phyloP scores from a whole-genome alignment of 202 grass and related monocot genomes.

The Zizania palustris region DNA sequence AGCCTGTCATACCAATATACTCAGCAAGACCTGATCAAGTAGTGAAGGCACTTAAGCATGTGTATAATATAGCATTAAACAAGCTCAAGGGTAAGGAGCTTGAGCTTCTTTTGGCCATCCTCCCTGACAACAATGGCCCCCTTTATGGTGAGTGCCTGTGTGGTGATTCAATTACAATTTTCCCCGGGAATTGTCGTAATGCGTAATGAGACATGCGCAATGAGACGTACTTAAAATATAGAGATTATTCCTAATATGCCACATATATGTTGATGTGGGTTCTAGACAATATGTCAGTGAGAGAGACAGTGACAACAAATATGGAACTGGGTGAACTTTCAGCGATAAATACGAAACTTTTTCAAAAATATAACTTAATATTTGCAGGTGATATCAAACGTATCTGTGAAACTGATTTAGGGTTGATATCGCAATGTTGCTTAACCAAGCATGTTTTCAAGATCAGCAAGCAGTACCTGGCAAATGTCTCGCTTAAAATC shows the following conservation, averaged over 20 bases:
- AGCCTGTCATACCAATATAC: slow-evolving; percentile 83
- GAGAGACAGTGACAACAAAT: too few relatives aligned
- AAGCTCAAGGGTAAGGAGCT: slow-evolving; percentile 95
- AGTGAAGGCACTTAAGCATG: slow-evolving; percentile 86
- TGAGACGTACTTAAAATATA: too few relatives aligned
- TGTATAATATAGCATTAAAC: slow-evolving; percentile 72
- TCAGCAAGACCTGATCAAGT: slow-evolving; percentile 92
- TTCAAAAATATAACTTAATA: too few relatives aligned
- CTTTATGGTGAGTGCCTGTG: slow-evolving; percentile 66
- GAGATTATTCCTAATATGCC: too few relatives aligned
- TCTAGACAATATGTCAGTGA: too few relatives aligned
- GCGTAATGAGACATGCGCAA: too few relatives aligned
- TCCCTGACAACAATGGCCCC: slow-evolving; percentile 93
- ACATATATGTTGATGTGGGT: too few relatives aligned
- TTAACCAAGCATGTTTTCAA: slow-evolving; percentile 99
- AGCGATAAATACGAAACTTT: too few relatives aligned
- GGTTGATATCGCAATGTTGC: slow-evolving; percentile 96
- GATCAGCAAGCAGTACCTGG: slow-evolving; percentile 96
- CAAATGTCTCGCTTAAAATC: slow-evolving; percentile 98
- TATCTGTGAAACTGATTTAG: slow-evolving; percentile 97
- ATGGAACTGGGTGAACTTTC: too few relatives aligned
- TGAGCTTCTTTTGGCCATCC: slow-evolving; percentile 90
- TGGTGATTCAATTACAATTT: slow-evolving; percentile 8
- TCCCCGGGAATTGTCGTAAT: background rate
- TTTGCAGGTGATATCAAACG: slow-evolving; percentile 93